Conservation (phyloP, 169 alveolate species). For the Plasmodium coatneyi region DNA sequence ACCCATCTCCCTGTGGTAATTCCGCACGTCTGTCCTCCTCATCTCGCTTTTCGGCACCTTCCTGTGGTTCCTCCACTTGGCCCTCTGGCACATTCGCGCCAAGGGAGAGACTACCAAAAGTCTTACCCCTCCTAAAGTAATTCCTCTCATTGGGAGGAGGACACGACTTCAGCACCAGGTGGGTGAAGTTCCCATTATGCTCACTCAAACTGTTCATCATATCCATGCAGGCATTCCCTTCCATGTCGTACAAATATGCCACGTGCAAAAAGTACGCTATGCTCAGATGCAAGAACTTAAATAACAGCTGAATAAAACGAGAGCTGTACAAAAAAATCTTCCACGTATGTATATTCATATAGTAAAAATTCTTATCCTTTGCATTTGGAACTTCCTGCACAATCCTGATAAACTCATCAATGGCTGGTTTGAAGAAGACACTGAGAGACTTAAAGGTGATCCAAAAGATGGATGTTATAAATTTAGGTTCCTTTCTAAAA, state of each 20-base stretch:
- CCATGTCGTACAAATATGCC: slow-evolving; percentile 67
- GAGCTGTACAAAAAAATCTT: slow-evolving; percentile 78
- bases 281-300: slow-evolving; percentile 79
- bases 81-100: background rate
- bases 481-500: slow-evolving; percentile 81
- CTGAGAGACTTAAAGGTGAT: slow-evolving; percentile 84
- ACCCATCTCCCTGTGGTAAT: background rate
- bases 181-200: slow-evolving; percentile 32
- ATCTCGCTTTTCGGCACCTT: background rate
- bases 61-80: background rate
- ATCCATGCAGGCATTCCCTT: slow-evolving; percentile 23
- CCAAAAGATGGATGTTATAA: slow-evolving; percentile 90
- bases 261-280: slow-evolving; percentile 76
- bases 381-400: slow-evolving; percentile 61
- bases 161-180: slow-evolving; percentile 49
- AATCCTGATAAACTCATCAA: slow-evolving; percentile 82
- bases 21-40: background rate
- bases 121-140: background rate
- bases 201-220: slow-evolving; percentile 54
- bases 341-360: slow-evolving; percentile 79
- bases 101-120: background rate
- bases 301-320: slow-evolving; percentile 67
- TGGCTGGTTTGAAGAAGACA: slow-evolving; percentile 84
- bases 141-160: slow-evolving; percentile 55
- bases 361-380: slow-evolving; percentile 77